Evolutionary conservation across 129 eudicot genomes (phyloP).

Genomic region (Helianthus tuberosus): DNA sequence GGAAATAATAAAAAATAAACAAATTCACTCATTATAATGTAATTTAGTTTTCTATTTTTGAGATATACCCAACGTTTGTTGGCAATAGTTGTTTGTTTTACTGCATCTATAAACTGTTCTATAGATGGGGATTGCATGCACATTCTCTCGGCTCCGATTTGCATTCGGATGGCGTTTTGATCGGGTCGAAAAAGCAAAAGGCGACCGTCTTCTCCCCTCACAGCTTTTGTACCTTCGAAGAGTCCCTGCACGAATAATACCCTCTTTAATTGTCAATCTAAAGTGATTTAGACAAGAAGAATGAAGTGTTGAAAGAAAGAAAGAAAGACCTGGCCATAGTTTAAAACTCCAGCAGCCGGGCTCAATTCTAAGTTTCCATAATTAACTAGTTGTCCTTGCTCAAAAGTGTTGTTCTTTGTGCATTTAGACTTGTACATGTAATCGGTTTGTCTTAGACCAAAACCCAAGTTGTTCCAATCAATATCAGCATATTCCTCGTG

Average conservation of each 20-base stretch:
- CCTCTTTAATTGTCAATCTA: no score
- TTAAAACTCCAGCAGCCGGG: constrained; percentile 90
- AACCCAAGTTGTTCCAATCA: constrained; percentile 90
- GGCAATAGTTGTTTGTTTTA: constrained; percentile 74
- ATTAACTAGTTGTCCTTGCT: constrained; percentile 51
- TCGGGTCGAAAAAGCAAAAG: constrained; percentile 75
- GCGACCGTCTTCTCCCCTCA: constrained; percentile 65
- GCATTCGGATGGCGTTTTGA: constrained; percentile 87
- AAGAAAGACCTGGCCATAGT: constrained; percentile 79
- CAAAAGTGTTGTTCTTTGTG: constrained; percentile 38
- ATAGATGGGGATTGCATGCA: constrained; percentile 85
- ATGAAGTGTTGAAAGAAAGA: no score
- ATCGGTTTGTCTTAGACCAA: constrained; percentile 66
- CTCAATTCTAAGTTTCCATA: constrained; percentile 71
- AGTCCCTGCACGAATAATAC: constrained; percentile 50
- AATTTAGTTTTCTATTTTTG: not conserved
- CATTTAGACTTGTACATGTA: constrained; percentile 78
- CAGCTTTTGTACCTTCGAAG: constrained; percentile 87
- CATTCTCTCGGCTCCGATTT: constrained; percentile 85
- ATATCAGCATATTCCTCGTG: constrained; percentile 52
- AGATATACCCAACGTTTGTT: constrained; percentile 79
- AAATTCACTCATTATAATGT: no score
- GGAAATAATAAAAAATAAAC: no score
- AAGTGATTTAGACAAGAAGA: no score
- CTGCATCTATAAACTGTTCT: constrained; percentile 79